phyloP scores from a whole-genome alignment of 2,329 filamentous ascomycete species.

The Colletotrichum sp. region DNA sequence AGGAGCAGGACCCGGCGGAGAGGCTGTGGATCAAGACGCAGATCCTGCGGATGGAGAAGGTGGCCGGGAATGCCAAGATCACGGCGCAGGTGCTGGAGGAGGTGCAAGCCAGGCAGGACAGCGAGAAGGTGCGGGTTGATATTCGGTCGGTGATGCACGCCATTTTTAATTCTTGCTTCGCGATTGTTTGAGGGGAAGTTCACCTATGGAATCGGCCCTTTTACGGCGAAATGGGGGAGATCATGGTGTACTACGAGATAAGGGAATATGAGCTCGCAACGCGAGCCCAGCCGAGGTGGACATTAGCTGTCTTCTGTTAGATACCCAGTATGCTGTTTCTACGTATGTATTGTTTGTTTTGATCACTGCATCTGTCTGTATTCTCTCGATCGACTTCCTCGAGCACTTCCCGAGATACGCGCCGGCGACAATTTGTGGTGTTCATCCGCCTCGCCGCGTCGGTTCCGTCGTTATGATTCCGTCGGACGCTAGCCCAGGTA shows the following conservation, averaged over 20 bases:
- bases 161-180: constrained; percentile 57
- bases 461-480: background rate
- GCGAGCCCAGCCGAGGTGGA: background rate
- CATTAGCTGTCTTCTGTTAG: background rate
- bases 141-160: constrained; percentile 51
- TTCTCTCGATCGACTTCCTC: rapidly evolving
- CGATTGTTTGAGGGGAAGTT: constrained; percentile 43
- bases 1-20: constrained; percentile 55
- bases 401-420: rapidly evolving
- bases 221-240: background rate
- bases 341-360: background rate
- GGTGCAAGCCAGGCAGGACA: constrained; percentile 49
- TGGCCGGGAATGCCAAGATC: constrained; percentile 48
- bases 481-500: background rate
- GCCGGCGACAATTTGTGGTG: background rate
- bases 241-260: background rate
- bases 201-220: background rate
- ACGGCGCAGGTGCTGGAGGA: constrained; percentile 51
- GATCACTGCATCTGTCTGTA: background rate
- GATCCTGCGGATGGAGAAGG: constrained; percentile 52
- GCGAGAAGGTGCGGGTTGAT: constrained; percentile 43
- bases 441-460: background rate
- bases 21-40: constrained; percentile 55
- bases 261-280: background rate
- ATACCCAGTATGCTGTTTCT: background rate